Base-by-base conservation (phyloP, 2,329 filamentous ascomycete genomes). In the Calycina marina region DNA sequence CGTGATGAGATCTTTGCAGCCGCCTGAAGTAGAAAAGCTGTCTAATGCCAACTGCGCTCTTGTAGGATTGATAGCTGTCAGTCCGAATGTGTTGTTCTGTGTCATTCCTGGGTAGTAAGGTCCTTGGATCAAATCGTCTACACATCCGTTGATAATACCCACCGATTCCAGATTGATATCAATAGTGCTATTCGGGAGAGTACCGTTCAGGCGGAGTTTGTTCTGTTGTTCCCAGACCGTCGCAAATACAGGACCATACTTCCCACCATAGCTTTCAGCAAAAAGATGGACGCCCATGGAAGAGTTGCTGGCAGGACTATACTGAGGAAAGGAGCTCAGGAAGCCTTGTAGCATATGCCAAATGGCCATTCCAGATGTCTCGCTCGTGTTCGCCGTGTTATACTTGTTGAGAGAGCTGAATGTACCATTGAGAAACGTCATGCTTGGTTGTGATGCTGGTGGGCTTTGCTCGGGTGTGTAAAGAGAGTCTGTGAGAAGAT, bases 91-190 rank as follows among this genome's bases (percentile, higher is more conserved):
- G 48, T 80, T 81, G 47, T 71, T 69, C 36, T 62, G 61, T 6
- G 69, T 67, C 50, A 75, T 76, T 5, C 53, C 48, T 1, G 70
- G 63, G 40, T 69, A 72, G 43, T 56, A 68, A 3, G 67, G 65
- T 3, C 60, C 58, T 53, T 83, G 74, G 1, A 72, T 60, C 17
- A 72, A 50, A 42, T 68, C 62, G 46, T 85, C 80, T 20, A 84
- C 59, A 41, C 76, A 70, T 9, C 77, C 78, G 50, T 84, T 81
- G 36, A 82, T 59, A 36, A 85, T 77, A 14, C 77, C 77, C 0
- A 84, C 54, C 0, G 76, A 69, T 10, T 58, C 59, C 6, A 84
- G 58, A 33, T 67, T 64, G 30, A 80, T 68, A 17, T 70, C 63
- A 8, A 77, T 54, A 2, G 69, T 73, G 20, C 55, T 59, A 38